Evolutionary conservation across 164 flowering plant species (phyloP).

Genomic region (Stephania yunnanensis): DNA sequence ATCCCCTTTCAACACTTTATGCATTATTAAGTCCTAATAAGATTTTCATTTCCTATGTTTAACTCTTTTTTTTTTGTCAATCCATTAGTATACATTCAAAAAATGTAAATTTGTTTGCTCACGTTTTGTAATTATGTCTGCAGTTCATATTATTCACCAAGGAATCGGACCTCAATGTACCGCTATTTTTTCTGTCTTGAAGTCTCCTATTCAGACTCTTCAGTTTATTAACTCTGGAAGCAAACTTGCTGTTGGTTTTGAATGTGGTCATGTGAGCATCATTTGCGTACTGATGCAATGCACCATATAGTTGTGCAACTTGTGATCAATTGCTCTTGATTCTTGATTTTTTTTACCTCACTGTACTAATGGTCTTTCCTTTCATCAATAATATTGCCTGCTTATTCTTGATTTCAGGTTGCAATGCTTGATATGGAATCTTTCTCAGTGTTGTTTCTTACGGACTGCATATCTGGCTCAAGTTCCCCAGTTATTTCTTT

Average conservation of each 20-base stretch:
- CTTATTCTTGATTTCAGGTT: conserved; percentile 42
- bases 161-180: conserved; percentile 38
- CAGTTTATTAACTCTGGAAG: conserved; percentile 43
- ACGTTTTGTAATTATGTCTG: conserved; percentile 12
- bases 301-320: neutral
- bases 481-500: conserved; percentile 49
- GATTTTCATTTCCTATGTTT: neutral
- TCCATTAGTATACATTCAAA: no score
- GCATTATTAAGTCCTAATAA: neutral
- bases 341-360: no score
- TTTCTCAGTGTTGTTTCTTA: conserved; percentile 43
- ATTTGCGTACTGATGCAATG: neutral
- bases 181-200: conserved; percentile 49
- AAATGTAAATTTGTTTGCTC: neutral
- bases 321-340: neutral
- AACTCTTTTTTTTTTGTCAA: neutral
- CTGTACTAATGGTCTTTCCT: neutral
- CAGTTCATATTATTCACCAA: conserved; percentile 44
- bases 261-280: conserved; percentile 61
- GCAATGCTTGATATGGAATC: conserved; percentile 54
- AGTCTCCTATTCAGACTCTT: conserved; percentile 52
- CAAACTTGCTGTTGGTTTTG: conserved; percentile 72
- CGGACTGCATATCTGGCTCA: conserved; percentile 32
- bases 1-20: neutral
- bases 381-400: neutral